These are phyloP conservation scores for Cutaneotrichosporon sp. DNA, from an alignment of 1,284 basidiomycete species.

Conservation along the genomic window DNA sequence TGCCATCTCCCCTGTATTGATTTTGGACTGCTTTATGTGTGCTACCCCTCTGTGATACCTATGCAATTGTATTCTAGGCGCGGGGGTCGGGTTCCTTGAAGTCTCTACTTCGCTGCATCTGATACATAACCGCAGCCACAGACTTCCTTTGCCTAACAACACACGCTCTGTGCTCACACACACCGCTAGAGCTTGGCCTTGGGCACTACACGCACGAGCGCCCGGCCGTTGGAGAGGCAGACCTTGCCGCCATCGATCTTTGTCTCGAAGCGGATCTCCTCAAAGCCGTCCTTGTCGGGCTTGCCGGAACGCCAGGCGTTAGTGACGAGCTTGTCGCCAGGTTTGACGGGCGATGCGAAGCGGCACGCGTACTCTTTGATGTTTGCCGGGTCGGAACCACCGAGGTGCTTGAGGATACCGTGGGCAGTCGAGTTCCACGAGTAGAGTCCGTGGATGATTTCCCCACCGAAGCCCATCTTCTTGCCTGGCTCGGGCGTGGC, in stretches of 20 bases:
- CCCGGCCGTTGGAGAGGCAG: slow-evolving; percentile 16
- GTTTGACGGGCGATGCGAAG: slow-evolving; percentile 17
- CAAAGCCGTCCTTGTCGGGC: slow-evolving; percentile 20
- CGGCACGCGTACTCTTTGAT: slow-evolving; percentile 19
- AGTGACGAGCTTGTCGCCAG: slow-evolving; percentile 18
- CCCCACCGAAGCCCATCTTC: slow-evolving; percentile 21
- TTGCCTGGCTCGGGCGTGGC: slow-evolving; percentile 19
- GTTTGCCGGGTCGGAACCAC: slow-evolving; percentile 14
- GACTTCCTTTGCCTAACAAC: neutral
- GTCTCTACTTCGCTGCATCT: neutral
- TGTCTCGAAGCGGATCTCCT: slow-evolving; percentile 18
- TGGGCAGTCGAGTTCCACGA: slow-evolving; percentile 20
- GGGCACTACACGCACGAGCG: slow-evolving; percentile 7
- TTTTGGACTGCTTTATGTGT: neutral
- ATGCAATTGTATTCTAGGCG: neutral
- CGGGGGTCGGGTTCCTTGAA: too few relatives aligned
- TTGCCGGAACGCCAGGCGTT: slow-evolving; percentile 15
- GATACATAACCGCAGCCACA: too few relatives aligned
- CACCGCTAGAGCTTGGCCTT: slow-evolving; percentile 5
- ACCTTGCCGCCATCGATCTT: slow-evolving; percentile 16
- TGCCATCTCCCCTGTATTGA: too few relatives aligned
- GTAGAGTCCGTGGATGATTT: slow-evolving; percentile 23
- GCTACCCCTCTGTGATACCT: neutral
- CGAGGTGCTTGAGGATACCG: slow-evolving; percentile 16
- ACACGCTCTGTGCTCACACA: too few relatives aligned